Percentiles rank a stretch among this genome's conserved stretches.
Evolutionary conservation across 1,284 basidiomycete genomes (phyloP).

Genomic region (Apiotrichum veenhuisii): DNA sequence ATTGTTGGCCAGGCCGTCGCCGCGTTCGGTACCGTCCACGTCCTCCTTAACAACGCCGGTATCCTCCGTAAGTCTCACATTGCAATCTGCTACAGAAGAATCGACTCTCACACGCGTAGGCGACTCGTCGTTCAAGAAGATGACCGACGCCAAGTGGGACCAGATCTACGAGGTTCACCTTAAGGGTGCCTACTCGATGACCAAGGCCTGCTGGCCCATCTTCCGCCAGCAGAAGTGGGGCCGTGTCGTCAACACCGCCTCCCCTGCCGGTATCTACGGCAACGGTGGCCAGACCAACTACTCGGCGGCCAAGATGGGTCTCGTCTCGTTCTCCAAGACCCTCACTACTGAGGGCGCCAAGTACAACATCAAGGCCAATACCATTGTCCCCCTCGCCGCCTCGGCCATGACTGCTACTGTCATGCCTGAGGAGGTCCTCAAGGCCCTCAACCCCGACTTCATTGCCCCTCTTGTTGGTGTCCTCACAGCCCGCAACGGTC

Average conservation of each 20-base stretch:
- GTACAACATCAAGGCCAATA: slow-evolving; percentile 84
- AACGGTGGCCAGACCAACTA: slow-evolving; percentile 96
- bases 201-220: slow-evolving; percentile 93
- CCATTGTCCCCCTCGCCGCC: slow-evolving; percentile 88
- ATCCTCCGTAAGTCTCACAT: slow-evolving; percentile 64
- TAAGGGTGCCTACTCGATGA: slow-evolving; percentile 91
- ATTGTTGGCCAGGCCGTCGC: slow-evolving; percentile 81
- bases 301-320: slow-evolving; percentile 63
- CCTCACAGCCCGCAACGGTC: slow-evolving; percentile 54
- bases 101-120: slow-evolving; percentile 22
- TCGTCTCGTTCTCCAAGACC: slow-evolving; percentile 86
- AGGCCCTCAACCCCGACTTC: slow-evolving; percentile 86
- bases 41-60: slow-evolving; percentile 94
- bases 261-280: slow-evolving; percentile 58
- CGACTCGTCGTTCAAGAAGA: slow-evolving; percentile 74
- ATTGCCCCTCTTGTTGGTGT: slow-evolving; percentile 87
- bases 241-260: slow-evolving; percentile 86
- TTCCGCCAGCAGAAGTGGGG: slow-evolving; percentile 95
- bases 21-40: slow-evolving; percentile 77
- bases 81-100: neutral
- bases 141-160: slow-evolving; percentile 83
- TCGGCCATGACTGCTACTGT: slow-evolving; percentile 91
- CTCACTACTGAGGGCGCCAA: slow-evolving; percentile 86
- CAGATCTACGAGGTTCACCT: slow-evolving; percentile 84
- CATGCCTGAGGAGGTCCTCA: slow-evolving; percentile 96